Evolutionary conservation across 805 yeast genomes (phyloP), one percentile per base, ranked within the genome.

Genomic region (Myxozyma melibiosi): DNA sequence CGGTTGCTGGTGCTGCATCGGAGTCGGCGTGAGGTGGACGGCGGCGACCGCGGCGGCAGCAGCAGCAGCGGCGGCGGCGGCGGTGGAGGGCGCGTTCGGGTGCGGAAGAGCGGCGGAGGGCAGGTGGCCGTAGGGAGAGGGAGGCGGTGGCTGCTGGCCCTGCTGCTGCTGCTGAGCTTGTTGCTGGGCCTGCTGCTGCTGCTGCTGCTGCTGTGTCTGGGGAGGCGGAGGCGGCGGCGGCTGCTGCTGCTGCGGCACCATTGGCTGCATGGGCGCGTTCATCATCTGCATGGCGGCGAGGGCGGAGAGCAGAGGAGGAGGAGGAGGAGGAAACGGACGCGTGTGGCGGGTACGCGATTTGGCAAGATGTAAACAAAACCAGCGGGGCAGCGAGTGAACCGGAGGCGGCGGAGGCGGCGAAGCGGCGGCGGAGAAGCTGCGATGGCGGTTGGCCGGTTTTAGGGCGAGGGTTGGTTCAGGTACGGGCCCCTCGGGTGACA

Each of bases 101-200:
- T 28, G 47, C 3, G 54, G 39, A 16, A 37, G 40, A 3, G 53
- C 46, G 18, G 53, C 40, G 14, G 46, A 33, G 27, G 53, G 53
- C 3, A 40, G 40, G 11, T 33, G 41, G 11, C 37, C 31, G 33
- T 35, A 30, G 4, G 53, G 28, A 14, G 49, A 22, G n/a, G 24
- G 39, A 6, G 49, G 49, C 13, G 8, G 47, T 9, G 8, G 18
- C 9, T 41, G 46, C 28, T 6, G 7, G 2, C 13, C 47, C 28
- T 40, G 53, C 28, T 6, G 7, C 9, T 27, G 53, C 28, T 40
- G 53, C 9, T 44, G 56, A 18, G 41, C 45, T n/a, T 48, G 53
- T 30, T 37, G 46, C 49, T 46, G 58, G 25, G 33, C 43, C 16
- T 24, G 59, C 35, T 47, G 53, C 53, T 47, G 53, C 31, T 40